Base-by-base conservation (phyloP, 2,329 filamentous ascomycete genomes). In the Colletotrichum orchidophilum region DNA sequence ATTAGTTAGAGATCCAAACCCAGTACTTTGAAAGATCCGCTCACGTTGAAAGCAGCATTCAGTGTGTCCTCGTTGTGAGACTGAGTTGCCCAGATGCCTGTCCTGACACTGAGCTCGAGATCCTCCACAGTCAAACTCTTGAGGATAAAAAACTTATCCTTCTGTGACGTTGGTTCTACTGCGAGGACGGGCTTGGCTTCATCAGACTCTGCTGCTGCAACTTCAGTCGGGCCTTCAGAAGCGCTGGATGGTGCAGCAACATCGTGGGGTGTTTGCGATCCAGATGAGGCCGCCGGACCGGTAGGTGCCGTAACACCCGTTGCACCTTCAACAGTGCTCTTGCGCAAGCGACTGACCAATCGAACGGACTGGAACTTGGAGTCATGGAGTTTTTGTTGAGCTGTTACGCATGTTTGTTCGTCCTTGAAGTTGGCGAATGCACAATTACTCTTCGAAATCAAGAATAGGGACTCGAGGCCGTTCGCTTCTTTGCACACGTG, bases 371-470 rank as follows among this genome's bases (percentile, higher is more conserved):
- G 91, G 76, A 98, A 98, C 66, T 92, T 92, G 1, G 95, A 97
- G 77, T 98, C 95, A 80, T 98, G 94, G 54, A 98, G 92, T 75
- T 94, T 91, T 55, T 91, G 88, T 84, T 97, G 94, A 0, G 96
- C 96, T 9, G 89, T 87, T 7, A 88, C 83, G 78, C 95, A 98
- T 5, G 91, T 90, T 3, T 86, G 83, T 76, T 97, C 95, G 61
- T 94, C 93, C 73, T 92, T 93, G 80, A 97, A 98, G 78, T 98
- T 98, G 74, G 97, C 94, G 83, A 98, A 98, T 0, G 95, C 96
- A 78, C 96, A 98, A 78, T 98, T 98, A 80, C 95, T 98, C 80
- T 98, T 98, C 0, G 95, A 96, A 50, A 98, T 98, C 42, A 98
- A 84, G 75, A 98, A 98, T 0, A 98, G 85, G 57, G 95, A 97